Evolutionary conservation across 2,329 filamentous ascomycete genomes (phyloP), one percentile per base, ranked within the genome.

Genomic region (Epichloe baconii): DNA sequence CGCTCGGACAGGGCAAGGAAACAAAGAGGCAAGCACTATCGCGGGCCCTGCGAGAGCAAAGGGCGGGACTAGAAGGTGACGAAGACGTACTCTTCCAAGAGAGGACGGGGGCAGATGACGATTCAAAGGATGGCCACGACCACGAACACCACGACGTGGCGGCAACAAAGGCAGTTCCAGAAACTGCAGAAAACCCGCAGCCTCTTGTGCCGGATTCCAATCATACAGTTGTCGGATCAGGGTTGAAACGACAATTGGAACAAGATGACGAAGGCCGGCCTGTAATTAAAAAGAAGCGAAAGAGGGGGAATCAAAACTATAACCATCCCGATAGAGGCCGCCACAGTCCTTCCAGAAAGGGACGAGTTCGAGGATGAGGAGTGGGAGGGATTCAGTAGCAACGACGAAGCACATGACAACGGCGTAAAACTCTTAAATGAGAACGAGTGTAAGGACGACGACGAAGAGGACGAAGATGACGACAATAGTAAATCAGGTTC

Each of bases 221-320:
- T 21, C 35, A 34, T 40, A 17, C 53, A 51, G n/a, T 52, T 11
- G 48, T 80, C 49, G 93, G 93, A 19, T 84, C 82, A 54, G 93
- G 93, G 6, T 68, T 98, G 53, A 97, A 97, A 66, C 78, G 90
- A 42, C 88, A 90, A 1, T 72, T 98, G 11, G 86, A 95, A 44
- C 58, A 88, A 10, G 88, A 88, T 55, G 82, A 87, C 1, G 80
- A 84, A 53, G 88, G 91, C 6, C 81, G 80, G 51, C 93, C 91
- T 0, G 73, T 95, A 3, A 80, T 97, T 48, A 84, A 86, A 62
- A 93, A 88, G 64, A 78, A 88, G 48, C 89, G 91, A 66, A 85
- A 84, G 58, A 76, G 83, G 66, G 83, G 75, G 78, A 4, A 69
- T 83, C 15, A 75, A 76, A 54, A 75, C 75, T 3, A 83, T 78